phyloP scores from a whole-genome alignment of 352 stramenopile species.

The Pythium monospermum region DNA sequence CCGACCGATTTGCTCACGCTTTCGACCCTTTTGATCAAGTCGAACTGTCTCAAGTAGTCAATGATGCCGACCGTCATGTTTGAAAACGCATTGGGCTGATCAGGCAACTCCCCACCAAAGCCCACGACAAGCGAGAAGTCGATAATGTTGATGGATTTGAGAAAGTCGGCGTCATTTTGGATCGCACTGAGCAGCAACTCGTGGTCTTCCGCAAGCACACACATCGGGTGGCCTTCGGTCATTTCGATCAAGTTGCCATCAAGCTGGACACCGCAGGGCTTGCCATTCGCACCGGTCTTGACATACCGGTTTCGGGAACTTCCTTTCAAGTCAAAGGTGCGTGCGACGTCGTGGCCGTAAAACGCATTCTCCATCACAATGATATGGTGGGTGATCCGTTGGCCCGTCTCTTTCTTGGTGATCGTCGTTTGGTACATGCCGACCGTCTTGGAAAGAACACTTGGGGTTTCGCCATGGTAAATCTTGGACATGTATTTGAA shows the following conservation, averaged over 20 bases:
- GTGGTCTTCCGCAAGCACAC: slow-evolving; percentile 68
- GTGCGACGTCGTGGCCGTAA: slow-evolving; percentile 90
- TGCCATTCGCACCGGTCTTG: slow-evolving; percentile 30
- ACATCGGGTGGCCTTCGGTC: slow-evolving; percentile 68
- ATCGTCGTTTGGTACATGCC: slow-evolving; percentile 97
- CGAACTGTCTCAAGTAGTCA: slow-evolving; percentile 98
- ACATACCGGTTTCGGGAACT: slow-evolving; percentile 93
- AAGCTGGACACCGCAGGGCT: slow-evolving; percentile 48
- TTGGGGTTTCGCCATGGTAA: slow-evolving; percentile 93
- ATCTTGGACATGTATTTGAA: slow-evolving; percentile 98
- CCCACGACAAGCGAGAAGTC: slow-evolving; percentile 99
- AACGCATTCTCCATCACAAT: slow-evolving; percentile 97
- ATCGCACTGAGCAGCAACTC: slow-evolving; percentile 83
- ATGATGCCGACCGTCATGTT: slow-evolving; percentile 98
- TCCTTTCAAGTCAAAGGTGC: slow-evolving; percentile 98
- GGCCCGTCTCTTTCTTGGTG: slow-evolving; percentile 90
- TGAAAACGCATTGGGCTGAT: slow-evolving; percentile 28
- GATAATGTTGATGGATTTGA: slow-evolving; percentile 98
- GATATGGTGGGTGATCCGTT: slow-evolving; percentile 89
- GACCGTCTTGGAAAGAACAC: slow-evolving; percentile 96
- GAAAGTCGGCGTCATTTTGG: slow-evolving; percentile 96
- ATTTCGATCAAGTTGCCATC: slow-evolving; percentile 86
- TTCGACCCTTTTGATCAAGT: slow-evolving; percentile 99
- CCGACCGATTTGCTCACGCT: slow-evolving; percentile 96
- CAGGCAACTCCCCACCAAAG: slow-evolving; percentile 49